phyloP scores from a whole-genome alignment of 2,329 filamentous ascomycete genomes.

The Penicillium digitatum region DNA sequence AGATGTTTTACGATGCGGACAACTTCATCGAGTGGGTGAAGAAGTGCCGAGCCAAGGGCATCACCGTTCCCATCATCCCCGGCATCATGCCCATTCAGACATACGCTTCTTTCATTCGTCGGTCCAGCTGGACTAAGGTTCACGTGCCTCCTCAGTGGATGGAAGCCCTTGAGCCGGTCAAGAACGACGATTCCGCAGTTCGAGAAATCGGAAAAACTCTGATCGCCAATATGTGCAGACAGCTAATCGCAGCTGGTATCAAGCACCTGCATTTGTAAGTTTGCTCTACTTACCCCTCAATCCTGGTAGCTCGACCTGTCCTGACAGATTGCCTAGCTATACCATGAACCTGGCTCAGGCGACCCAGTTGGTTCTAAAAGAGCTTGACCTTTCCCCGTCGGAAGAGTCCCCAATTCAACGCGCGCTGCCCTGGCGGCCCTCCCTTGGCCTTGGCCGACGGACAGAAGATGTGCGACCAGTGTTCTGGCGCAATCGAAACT shows the following conservation, averaged over 20 bases:
- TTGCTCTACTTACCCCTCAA: background rate
- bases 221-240: conserved; percentile 84
- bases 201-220: conserved; percentile 83
- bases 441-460: conserved; percentile 79
- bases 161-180: conserved; percentile 78
- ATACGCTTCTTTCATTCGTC: conserved; percentile 84
- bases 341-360: conserved; percentile 98
- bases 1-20: conserved; percentile 99
- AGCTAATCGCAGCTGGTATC: conserved; percentile 76
- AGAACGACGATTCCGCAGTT: conserved; percentile 93
- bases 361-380: conserved; percentile 88
- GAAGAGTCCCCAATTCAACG: conserved; percentile 75
- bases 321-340: conserved; percentile 53
- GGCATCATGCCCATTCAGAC: conserved; percentile 95
- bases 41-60: conserved; percentile 79
- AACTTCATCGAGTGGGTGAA: conserved; percentile 89
- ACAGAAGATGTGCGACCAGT: conserved; percentile 96
- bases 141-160: conserved; percentile 78
- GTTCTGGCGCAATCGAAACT: conserved; percentile 97
- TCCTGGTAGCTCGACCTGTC: background rate
- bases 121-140: conserved; percentile 88
- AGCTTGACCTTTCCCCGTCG: conserved; percentile 76
- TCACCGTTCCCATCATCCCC: conserved; percentile 76
- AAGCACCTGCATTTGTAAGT: conserved; percentile 80
- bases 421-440: conserved; percentile 93